Percentiles rank a stretch among this genome's conserved stretches.
phyloP scores from a whole-genome alignment of 1,284 basidiomycete genomes.

The Sutorius eximius region DNA sequence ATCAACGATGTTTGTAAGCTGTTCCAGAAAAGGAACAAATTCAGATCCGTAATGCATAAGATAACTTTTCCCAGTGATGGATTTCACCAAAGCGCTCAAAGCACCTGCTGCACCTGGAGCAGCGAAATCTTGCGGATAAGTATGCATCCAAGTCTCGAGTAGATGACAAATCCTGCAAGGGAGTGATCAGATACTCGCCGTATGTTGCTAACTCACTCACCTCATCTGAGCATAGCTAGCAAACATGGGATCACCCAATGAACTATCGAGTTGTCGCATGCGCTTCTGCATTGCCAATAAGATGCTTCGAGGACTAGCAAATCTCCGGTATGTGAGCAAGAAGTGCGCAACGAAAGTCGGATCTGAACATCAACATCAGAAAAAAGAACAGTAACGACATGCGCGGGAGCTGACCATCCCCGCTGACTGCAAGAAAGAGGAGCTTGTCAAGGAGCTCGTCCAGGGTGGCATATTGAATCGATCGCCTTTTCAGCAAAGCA shows the following conservation, averaged over 20 bases:
- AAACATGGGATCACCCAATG: conserved; percentile 76
- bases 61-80: conserved; percentile 73
- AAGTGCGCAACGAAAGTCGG: conserved; percentile 74
- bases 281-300: conserved; percentile 84
- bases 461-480: conserved; percentile 68
- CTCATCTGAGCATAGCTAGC: conserved; percentile 82
- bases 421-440: conserved; percentile 71
- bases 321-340: conserved; percentile 76
- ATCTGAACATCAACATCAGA: conserved; percentile 44
- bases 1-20: conserved; percentile 59
- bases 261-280: conserved; percentile 70
- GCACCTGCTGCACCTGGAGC: conserved; percentile 71
- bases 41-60: conserved; percentile 79
- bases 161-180: conserved; percentile 66
- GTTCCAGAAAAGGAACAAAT: conserved; percentile 73
- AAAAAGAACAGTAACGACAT: conserved; percentile 2
- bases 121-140: conserved; percentile 75
- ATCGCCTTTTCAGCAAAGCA: conserved; percentile 43
- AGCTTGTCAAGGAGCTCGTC: conserved; percentile 77
- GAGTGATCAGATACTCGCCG: conserved; percentile 6
- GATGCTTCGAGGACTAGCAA: conserved; percentile 70
- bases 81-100: conserved; percentile 70
- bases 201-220: conserved; percentile 37
- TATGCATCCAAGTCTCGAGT: conserved; percentile 69
- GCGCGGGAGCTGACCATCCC: conserved; percentile 57